Conservation (phyloP, 1,139 yeast genomes). For the Debaryomycetaceae sp. region DNA sequence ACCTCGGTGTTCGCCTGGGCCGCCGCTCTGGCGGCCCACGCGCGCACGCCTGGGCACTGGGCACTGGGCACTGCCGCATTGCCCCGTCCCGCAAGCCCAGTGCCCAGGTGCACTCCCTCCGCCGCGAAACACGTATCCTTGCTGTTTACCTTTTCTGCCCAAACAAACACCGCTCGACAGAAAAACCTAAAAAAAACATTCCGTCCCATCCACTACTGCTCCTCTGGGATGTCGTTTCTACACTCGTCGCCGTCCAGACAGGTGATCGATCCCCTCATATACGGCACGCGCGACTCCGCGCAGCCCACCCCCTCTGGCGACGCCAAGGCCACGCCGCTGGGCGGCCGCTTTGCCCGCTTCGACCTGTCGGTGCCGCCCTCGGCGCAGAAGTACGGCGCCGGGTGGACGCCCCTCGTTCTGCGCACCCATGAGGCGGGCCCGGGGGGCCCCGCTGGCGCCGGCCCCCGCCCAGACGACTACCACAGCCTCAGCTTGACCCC, state of each 20-base stretch:
- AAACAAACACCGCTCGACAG: too few species aligned
- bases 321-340: constrained; percentile 3
- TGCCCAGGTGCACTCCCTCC: too few species aligned
- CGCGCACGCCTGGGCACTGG: too few species aligned
- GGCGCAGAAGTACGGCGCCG: constrained; percentile 24
- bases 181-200: too few species aligned
- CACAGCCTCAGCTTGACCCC: constrained; percentile 44
- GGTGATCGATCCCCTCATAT: constrained; percentile 25
- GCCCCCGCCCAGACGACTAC: constrained; percentile 21
- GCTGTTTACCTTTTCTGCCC: too few species aligned
- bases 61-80: too few species aligned
- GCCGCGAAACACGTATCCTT: too few species aligned
- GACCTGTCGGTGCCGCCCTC: constrained; percentile 23
- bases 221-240: constrained; percentile 25
- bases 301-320: constrained; percentile 8
- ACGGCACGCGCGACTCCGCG: constrained; percentile 9
- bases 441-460: constrained; percentile 1
- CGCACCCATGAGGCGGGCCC: constrained; percentile 17
- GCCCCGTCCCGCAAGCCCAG: too few species aligned
- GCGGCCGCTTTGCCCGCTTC: not conserved
- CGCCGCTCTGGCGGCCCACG: too few species aligned
- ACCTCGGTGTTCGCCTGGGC: too few species aligned
- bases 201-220: too few species aligned
- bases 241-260: constrained; percentile 34
- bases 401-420: constrained; percentile 44